Base-by-base conservation (phyloP, 2,329 filamentous ascomycete genomes). In the Colletotrichum lindemuthianum region DNA sequence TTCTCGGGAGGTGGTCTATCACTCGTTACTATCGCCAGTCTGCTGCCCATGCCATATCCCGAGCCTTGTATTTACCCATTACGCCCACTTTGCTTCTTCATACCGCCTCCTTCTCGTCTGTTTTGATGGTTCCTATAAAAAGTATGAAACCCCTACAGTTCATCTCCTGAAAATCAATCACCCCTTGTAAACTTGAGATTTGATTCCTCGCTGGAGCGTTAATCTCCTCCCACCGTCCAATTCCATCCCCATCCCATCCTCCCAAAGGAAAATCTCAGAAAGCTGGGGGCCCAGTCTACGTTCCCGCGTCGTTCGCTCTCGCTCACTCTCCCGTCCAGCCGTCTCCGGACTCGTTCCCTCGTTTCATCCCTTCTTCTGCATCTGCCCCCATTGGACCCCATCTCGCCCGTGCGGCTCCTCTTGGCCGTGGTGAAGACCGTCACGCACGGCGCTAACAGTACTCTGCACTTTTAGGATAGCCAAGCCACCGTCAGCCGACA, bases 361-460 rank as follows among this genome's bases (percentile, higher is more conserved):
- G 61, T 65, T 65, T 61, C 61, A 60, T 61, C 57, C 41, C 50
- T 55, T 52, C 39, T 60, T 43, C 40, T 43, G 45, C 51, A 40
- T 61, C 39, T n/a, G 15, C 40, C 13, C 57, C 13, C 61, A 61
- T 52, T 56, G 45, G 40, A 33, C 24, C 43, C 55, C 51, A 33
- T 37, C 40, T 49, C 40, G 58, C 44, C 53, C 58, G 61, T 55
- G 61, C 55, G 45, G 55, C 41, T 50, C 40, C 44, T 51, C 24
- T 24, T 24, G 24, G 24, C 24, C 24, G 24, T 24, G 24, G 24
- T 24, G 24, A 24, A 24, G 24, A 24, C 24, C 24, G 24, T 24
- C 24, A 24, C 37, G 36, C 24, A 24, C 37, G 36, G 56, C 15
- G 24, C 15, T n/a, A n/a, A n/a, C n/a, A n/a, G n/a, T n/a, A 24